Evolutionary conservation across 2,329 filamentous ascomycete species (phyloP).

Genomic region (Colletotrichum lini): DNA sequence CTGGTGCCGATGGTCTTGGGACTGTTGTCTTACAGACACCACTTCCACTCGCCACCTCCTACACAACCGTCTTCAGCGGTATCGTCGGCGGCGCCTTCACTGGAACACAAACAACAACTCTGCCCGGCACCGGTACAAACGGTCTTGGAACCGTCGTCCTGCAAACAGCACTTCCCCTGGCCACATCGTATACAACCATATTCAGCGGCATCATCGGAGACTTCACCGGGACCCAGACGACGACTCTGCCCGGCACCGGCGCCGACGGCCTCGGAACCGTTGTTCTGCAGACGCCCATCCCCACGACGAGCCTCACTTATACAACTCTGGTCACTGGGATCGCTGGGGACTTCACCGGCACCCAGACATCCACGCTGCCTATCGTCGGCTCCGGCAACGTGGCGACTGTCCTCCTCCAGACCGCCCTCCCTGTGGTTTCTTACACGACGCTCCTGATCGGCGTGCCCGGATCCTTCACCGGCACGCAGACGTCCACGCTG

Average conservation of each 20-base stretch:
- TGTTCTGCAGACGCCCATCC: constrained; percentile 24
- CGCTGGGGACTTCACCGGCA: constrained; percentile 16
- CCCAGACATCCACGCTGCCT: constrained; percentile 3
- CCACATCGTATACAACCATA: constrained; percentile 18
- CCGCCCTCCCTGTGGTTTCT: neutral
- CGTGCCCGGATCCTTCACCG: constrained; percentile 7
- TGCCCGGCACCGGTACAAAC: neutral
- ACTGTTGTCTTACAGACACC: too few relatives aligned
- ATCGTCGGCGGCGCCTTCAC: too few relatives aligned
- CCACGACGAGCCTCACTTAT: constrained; percentile 14
- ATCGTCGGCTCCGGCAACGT: neutral
- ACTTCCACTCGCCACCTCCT: too few relatives aligned
- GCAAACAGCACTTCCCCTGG: constrained; percentile 15
- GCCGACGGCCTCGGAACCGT: constrained; percentile 14
- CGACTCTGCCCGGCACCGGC: constrained; percentile 15
- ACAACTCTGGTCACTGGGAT: constrained; percentile 20
- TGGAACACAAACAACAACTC: neutral
- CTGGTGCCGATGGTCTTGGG: too few relatives aligned
- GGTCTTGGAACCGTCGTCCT: constrained; percentile 20
- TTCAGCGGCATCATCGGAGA: constrained; percentile 15
- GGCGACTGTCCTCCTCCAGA: neutral
- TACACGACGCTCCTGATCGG: neutral
- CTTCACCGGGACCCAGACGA: constrained; percentile 20
- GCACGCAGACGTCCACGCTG: constrained; percentile 5
- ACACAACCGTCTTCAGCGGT: too few relatives aligned